phyloP scores from a whole-genome alignment of 176 grass and related monocot genomes.

The Bromus sterilis region DNA sequence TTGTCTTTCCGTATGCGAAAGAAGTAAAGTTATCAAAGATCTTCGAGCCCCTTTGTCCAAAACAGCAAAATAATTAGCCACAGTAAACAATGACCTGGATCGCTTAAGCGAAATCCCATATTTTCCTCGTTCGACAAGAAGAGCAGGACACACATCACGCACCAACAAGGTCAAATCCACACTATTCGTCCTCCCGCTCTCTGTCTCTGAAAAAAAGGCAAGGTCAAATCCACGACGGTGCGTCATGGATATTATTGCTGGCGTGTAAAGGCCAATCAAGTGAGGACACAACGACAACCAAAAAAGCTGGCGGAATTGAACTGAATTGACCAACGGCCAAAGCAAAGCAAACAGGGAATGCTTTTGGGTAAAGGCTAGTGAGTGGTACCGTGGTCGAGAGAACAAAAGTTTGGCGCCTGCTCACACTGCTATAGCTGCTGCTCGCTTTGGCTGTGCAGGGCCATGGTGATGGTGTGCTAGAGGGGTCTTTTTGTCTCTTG shows the following conservation, averaged over 20 bases:
- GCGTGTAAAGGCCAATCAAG: neutral
- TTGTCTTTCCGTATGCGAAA: neutral
- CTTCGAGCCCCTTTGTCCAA: neutral
- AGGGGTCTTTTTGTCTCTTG: conserved; percentile 18
- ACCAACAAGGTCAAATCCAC: neutral
- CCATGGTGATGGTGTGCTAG: neutral
- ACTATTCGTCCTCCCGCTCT: too few relatives aligned
- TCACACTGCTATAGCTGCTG: neutral
- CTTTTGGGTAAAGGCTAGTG: conserved; percentile 2
- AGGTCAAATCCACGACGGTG: neutral
- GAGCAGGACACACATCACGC: neutral
- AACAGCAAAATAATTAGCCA: neutral
- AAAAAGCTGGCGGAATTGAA: neutral
- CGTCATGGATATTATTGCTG: neutral
- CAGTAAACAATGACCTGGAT: neutral
- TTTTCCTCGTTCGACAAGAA: neutral
- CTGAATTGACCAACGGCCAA: neutral
- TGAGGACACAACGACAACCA: neutral
- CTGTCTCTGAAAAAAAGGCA: neutral
- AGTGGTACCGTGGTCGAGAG: neutral
- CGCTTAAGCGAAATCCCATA: neutral
- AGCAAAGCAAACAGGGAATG: neutral
- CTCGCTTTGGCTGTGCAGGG: neutral
- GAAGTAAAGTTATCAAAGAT: neutral
- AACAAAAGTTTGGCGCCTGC: conserved; percentile 18